These are phyloP conservation scores for Penicillium occitanis DNA, from an alignment of 2,329 filamentous ascomycete species.

Conservation along the genomic window DNA sequence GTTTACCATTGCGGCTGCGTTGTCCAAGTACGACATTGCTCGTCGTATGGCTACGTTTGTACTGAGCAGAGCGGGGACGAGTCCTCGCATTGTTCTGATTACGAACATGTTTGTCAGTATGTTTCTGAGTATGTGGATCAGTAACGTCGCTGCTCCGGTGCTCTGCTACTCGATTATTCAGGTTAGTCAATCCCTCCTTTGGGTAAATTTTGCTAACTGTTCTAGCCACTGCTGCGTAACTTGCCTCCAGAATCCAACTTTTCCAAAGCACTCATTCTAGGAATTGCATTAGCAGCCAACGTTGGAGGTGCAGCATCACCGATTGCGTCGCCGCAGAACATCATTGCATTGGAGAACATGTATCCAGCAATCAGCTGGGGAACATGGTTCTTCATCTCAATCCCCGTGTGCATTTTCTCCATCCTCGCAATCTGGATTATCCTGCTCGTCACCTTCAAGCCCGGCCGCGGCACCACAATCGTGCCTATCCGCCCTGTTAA, in stretches of 20 bases:
- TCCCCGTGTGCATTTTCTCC: constrained; percentile 88
- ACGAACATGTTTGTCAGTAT: constrained; percentile 99
- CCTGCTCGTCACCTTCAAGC: constrained; percentile 80
- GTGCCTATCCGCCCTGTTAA: constrained; percentile 87
- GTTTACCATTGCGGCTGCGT: constrained; percentile 89
- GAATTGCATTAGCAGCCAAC: constrained; percentile 91
- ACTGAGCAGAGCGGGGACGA: constrained; percentile 91
- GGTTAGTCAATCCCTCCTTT: constrained; percentile 48
- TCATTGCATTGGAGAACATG: constrained; percentile 97
- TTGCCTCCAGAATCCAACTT: constrained; percentile 86
- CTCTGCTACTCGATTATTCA: constrained; percentile 98
- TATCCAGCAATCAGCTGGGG: constrained; percentile 86
- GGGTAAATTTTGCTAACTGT: constrained; percentile 14
- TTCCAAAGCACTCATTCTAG: constrained; percentile 91
- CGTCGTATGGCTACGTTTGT: constrained; percentile 97
- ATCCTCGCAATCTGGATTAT: constrained; percentile 87
- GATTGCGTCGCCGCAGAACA: constrained; percentile 95
- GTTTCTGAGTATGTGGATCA: constrained; percentile 98
- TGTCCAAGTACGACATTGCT: constrained; percentile 97
- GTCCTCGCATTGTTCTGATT: constrained; percentile 82
- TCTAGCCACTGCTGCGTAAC: constrained; percentile 85
- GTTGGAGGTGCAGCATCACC: constrained; percentile 95
- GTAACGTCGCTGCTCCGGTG: constrained; percentile 94
- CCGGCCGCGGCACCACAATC: constrained; percentile 80
- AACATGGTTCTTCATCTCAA: constrained; percentile 93